phyloP scores from a whole-genome alignment of 2,329 filamentous ascomycete genomes.

The Cladorrhinum sp. region DNA sequence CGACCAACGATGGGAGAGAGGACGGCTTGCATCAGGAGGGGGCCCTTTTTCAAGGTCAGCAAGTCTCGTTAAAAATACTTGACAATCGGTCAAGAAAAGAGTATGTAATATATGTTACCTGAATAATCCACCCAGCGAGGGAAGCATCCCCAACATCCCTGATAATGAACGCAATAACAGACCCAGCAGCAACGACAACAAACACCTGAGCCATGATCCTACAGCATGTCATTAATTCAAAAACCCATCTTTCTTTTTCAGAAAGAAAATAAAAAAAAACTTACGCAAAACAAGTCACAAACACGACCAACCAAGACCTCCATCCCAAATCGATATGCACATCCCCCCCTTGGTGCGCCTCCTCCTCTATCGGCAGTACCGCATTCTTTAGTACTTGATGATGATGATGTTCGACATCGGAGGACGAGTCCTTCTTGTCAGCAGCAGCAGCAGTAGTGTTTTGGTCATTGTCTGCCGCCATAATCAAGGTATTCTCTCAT shows the following conservation, averaged over 20 bases:
- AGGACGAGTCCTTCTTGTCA: not conserved
- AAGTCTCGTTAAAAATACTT: too few relatives aligned
- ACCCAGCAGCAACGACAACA: constrained; percentile 53
- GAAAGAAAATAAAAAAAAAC: constrained; percentile 18
- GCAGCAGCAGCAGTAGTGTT: not conserved
- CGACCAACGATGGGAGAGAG: constrained; percentile 54
- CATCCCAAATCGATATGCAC: constrained; percentile 49
- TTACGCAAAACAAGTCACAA: constrained; percentile 48
- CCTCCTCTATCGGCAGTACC: constrained; percentile 29
- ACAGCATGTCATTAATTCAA: too few relatives aligned
- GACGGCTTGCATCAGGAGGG: constrained; percentile 55
- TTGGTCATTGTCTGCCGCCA: not conserved
- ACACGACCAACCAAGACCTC: constrained; percentile 49
- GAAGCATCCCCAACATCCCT: constrained; percentile 50
- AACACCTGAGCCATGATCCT: constrained; percentile 53
- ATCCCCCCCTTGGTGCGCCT: constrained; percentile 30
- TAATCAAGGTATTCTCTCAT: not conserved
- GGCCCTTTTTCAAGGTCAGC: constrained; percentile 40
- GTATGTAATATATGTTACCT: too few relatives aligned
- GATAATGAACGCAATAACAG: constrained; percentile 54
- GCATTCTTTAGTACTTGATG: not conserved
- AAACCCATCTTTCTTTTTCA: too few relatives aligned
- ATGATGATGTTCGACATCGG: not conserved
- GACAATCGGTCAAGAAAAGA: too few relatives aligned
- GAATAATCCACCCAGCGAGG: constrained; percentile 55